Percentiles rank a stretch among this genome's conserved stretches.
Evolutionary conservation across 352 stramenopile species (phyloP).

Genomic region (Phytophthora chlamydospora): DNA sequence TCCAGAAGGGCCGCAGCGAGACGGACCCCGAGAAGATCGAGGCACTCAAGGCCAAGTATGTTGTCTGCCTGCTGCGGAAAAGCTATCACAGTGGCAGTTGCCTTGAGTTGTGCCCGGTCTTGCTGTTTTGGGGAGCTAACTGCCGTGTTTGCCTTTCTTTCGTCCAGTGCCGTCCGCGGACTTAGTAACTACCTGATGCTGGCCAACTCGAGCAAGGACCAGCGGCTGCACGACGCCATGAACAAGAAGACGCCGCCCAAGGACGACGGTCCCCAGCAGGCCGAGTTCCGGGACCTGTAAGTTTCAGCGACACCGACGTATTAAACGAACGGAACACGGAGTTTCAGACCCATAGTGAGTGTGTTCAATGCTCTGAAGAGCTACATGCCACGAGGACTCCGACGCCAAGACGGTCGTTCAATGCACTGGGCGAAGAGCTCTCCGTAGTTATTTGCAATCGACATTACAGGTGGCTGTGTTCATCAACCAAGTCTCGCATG

Average conservation of each 20-base stretch:
- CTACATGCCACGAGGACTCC: too few species aligned
- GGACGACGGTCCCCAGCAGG: constrained; percentile 55
- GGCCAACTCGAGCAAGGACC: constrained; percentile 90
- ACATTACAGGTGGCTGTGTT: too few species aligned
- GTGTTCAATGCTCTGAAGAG: too few species aligned
- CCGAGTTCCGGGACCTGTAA: constrained; percentile 84
- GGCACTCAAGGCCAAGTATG: constrained; percentile 83
- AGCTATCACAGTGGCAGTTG: background rate
- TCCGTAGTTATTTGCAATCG: too few species aligned
- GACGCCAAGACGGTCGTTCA: too few species aligned
- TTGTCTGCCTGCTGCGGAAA: constrained; percentile 1
- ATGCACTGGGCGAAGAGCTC: too few species aligned
- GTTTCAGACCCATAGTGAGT: background rate
- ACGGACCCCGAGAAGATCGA: constrained; percentile 87
- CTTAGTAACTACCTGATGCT: constrained; percentile 90
- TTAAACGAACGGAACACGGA: constrained; percentile 4
- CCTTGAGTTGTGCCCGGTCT: background rate
- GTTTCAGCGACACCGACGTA: constrained; percentile 6
- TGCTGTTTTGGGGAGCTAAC: background rate
- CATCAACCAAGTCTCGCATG: too few species aligned
- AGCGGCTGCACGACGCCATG: constrained; percentile 84
- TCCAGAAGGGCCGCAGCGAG: constrained; percentile 78
- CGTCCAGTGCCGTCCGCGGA: constrained; percentile 71
- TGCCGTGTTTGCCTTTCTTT: constrained; percentile 8
- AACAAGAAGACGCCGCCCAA: constrained; percentile 54